Evolutionary conservation across 2,329 filamentous ascomycete species (phyloP).

Genomic region (Apiospora kogelbergensis): DNA sequence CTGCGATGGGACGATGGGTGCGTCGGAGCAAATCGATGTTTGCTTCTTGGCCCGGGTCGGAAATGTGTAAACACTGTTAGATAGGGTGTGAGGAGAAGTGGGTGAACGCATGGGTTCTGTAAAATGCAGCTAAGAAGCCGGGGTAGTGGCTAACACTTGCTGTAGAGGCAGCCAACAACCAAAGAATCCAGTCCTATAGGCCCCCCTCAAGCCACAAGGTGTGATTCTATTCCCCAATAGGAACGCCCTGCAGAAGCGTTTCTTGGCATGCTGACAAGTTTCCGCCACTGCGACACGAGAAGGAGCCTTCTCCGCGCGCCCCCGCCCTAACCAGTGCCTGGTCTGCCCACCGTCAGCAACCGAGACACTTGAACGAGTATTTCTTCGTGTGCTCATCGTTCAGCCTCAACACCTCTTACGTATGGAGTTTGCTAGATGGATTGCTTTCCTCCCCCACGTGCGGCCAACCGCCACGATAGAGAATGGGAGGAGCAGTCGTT

Average conservation of each 20-base stretch:
- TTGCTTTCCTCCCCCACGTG: background rate
- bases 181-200: background rate
- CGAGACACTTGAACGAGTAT: background rate
- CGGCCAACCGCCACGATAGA: background rate
- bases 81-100: background rate
- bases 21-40: background rate
- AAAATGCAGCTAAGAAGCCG: background rate
- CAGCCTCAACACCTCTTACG: slow-evolving; percentile 3
- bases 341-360: background rate
- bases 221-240: background rate
- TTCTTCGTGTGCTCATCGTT: background rate
- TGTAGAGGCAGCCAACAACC: too few species aligned
- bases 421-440: background rate
- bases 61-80: background rate
- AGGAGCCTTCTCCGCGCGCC: background rate
- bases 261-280: background rate
- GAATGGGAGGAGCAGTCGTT: background rate
- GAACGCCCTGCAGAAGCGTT: slow-evolving; percentile 7
- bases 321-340: background rate
- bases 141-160: background rate
- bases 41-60: background rate
- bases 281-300: background rate
- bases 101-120: background rate
- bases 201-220: background rate
- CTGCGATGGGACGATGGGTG: background rate